Evolutionary conservation across 2,329 filamentous ascomycete species (phyloP).

Genomic region (Aphanocladium album): DNA sequence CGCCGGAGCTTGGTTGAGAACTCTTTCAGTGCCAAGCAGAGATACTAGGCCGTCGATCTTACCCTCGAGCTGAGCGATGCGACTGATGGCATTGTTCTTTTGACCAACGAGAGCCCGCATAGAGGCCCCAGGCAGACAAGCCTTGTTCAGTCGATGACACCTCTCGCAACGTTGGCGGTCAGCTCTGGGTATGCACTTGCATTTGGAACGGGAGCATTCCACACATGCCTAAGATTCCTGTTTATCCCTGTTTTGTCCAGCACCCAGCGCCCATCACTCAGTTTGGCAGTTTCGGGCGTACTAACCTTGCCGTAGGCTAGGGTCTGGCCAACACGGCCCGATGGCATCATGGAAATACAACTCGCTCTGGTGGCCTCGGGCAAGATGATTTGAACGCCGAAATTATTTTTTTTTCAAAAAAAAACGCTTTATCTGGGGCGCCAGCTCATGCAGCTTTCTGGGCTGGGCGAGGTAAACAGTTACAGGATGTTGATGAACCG

Average conservation of each 20-base stretch:
- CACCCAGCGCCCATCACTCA: background rate
- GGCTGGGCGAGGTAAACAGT: background rate
- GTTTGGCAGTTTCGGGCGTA: background rate
- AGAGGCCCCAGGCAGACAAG: background rate
- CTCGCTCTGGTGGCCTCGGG: background rate
- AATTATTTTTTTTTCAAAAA: background rate
- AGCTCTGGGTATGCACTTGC: background rate
- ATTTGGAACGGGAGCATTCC: background rate
- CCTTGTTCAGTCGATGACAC: background rate
- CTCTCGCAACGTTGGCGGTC: background rate
- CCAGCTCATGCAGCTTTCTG: background rate
- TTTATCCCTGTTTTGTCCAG: background rate
- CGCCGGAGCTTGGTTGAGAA: background rate
- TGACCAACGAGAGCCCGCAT: background rate
- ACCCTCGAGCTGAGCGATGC: background rate
- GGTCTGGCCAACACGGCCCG: background rate
- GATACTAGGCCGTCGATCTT: background rate
- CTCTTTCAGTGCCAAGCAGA: background rate
- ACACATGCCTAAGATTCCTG: background rate
- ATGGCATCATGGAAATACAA: background rate
- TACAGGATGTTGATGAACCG: background rate
- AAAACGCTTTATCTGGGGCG: background rate
- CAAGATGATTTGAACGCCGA: background rate
- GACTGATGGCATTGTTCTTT: background rate
- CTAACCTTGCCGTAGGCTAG: background rate